phyloP scores from a whole-genome alignment of 768 basidiomycete species.

The Lentinula guzmanii region DNA sequence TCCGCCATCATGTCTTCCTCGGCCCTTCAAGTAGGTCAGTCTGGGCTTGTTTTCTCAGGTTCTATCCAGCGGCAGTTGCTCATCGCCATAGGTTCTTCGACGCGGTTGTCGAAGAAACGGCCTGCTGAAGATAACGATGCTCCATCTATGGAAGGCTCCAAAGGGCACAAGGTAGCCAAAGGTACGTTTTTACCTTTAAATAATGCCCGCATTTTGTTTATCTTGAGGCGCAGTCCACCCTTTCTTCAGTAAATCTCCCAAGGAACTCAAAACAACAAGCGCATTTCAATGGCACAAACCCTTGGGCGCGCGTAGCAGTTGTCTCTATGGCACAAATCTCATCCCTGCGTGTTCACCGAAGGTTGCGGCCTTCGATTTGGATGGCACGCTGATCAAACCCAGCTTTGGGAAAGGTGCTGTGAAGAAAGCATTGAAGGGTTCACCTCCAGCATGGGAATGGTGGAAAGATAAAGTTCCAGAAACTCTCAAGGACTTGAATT shows the following conservation, averaged over 20 bases:
- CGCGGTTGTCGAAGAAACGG: neutral
- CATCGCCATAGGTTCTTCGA: neutral
- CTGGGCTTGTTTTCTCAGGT: neutral
- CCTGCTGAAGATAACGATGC: neutral
- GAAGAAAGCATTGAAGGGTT: conserved; percentile 1
- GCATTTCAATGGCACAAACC: conserved; percentile 14
- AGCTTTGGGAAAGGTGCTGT: conserved; percentile 7
- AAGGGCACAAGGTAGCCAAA: neutral
- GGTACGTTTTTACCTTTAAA: neutral
- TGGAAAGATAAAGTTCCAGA: conserved; percentile 44
- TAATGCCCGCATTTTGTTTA: neutral
- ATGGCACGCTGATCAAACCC: conserved; percentile 60
- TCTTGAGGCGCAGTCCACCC: conserved; percentile 22
- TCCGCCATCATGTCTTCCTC: neutral
- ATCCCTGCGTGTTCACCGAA: conserved; percentile 26
- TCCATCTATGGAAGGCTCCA: neutral
- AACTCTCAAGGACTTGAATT: conserved; percentile 40
- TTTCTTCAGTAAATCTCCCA: conserved; percentile 23
- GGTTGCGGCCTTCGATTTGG: conserved; percentile 60
- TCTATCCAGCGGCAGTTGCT: neutral
- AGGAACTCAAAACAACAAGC: neutral
- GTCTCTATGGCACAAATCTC: conserved; percentile 27
- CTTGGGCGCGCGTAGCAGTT: conserved; percentile 27
- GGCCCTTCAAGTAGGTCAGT: neutral
- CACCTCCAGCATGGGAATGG: conserved; percentile 29